Percentiles rank a stretch among this genome's conserved stretches.
Conservation (phyloP, 202 grass and related monocot genomes). For the Miscanthus sacchariflorus region DNA sequence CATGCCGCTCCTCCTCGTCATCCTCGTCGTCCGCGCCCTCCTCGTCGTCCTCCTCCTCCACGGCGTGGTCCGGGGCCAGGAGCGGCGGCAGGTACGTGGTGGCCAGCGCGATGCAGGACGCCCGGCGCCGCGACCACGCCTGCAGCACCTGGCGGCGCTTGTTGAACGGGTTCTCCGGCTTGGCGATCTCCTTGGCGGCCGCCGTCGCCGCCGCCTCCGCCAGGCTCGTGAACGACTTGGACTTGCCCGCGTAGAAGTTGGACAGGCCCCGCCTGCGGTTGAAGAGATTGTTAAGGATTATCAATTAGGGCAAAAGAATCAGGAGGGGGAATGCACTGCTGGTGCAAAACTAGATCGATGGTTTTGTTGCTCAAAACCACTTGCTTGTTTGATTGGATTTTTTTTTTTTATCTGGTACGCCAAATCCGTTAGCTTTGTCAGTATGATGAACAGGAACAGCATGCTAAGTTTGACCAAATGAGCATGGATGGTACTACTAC, state of each 20-base stretch:
- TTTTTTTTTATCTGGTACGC: neutral
- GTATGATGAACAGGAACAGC: constrained; percentile 17
- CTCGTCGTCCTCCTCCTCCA: constrained; percentile 58
- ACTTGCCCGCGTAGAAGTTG: constrained; percentile 90
- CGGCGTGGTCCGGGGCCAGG: constrained; percentile 55
- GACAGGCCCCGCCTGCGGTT: constrained; percentile 66
- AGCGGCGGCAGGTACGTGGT: constrained; percentile 65
- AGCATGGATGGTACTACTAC: neutral
- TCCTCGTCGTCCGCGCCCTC: constrained; percentile 45
- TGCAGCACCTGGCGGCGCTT: constrained; percentile 73
- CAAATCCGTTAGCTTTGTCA: neutral
- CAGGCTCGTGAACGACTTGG: constrained; percentile 84
- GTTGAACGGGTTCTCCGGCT: constrained; percentile 96
- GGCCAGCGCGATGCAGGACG: constrained; percentile 71
- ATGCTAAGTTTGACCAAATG: constrained; percentile 25
- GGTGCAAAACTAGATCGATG: neutral
- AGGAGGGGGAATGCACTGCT: neutral
- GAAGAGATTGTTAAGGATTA: neutral
- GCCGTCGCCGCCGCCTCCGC: constrained; percentile 53
- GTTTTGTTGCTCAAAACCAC: neutral
- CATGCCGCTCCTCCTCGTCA: neutral
- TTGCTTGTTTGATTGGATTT: neutral
- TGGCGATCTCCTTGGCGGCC: constrained; percentile 69
- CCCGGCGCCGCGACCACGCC: constrained; percentile 57
- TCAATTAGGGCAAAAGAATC: neutral